phyloP scores from a whole-genome alignment of 2,329 filamentous ascomycete genomes.

The Curvularia sp. region DNA sequence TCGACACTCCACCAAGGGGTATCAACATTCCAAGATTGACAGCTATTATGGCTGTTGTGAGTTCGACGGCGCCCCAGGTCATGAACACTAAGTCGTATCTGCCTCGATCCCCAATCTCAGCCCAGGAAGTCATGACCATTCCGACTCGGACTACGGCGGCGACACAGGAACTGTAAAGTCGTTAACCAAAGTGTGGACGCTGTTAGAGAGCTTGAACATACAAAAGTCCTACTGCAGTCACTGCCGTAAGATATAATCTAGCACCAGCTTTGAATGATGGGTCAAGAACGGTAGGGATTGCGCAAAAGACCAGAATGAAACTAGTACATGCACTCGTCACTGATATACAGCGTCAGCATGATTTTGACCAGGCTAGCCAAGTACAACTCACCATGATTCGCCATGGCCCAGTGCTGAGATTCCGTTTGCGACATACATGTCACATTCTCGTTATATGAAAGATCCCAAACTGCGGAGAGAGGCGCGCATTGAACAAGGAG shows the following conservation, averaged over 20 bases:
- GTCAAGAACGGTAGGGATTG: conserved; percentile 2
- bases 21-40: conserved; percentile 11
- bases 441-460: conserved; percentile 1
- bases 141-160: conserved; percentile 49
- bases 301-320: conserved; percentile 41
- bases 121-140: conserved; percentile 19
- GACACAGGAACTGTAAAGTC: conserved; percentile 47
- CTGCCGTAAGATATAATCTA: conserved; percentile 37
- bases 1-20: conserved; percentile 6
- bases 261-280: conserved; percentile 4
- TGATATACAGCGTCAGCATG: neutral
- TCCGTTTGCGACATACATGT: conserved; percentile 45
- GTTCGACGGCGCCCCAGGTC: conserved; percentile 17
- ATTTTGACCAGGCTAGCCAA: neutral
- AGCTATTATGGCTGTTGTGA: conserved; percentile 14
- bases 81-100: conserved; percentile 12
- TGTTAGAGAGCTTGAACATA: conserved; percentile 44
- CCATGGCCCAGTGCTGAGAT: conserved; percentile 54
- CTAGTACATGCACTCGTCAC: conserved; percentile 33
- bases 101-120: conserved; percentile 5
- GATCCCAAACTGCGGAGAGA: conserved; percentile 55
- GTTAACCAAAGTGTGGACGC: conserved; percentile 43
- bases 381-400: conserved; percentile 49
- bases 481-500: conserved; percentile 57
- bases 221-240: conserved; percentile 50